Conservation (phyloP, 176 grass and related monocot genomes). For the Hsuehochloa calcarea region DNA sequence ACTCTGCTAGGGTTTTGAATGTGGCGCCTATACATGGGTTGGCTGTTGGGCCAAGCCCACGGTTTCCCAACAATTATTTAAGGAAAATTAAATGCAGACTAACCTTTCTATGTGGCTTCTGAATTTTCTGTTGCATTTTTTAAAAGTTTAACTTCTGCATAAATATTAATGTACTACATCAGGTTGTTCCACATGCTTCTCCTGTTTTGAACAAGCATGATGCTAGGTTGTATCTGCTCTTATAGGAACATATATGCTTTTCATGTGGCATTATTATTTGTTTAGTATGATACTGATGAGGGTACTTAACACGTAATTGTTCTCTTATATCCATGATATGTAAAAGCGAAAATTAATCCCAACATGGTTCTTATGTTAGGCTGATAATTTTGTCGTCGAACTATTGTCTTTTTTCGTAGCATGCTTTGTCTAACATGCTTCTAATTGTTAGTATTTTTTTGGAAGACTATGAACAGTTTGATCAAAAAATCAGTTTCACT, state of each 20-base stretch:
- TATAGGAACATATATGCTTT: background rate
- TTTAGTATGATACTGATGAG: background rate
- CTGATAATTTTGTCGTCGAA: background rate
- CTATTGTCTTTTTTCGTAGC: background rate
- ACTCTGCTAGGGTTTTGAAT: no score
- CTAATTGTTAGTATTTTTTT: background rate
- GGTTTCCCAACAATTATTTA: no score
- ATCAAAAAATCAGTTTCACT: background rate
- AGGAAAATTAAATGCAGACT: background rate
- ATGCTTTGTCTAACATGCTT: background rate
- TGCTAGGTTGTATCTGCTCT: background rate
- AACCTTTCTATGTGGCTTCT: background rate
- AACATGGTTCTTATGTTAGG: background rate
- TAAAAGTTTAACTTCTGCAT: constrained; percentile 5
- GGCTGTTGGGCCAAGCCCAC: no score
- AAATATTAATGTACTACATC: background rate
- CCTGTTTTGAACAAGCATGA: background rate
- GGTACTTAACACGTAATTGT: background rate
- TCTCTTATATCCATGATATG: background rate
- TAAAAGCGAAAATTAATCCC: background rate
- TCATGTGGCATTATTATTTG: background rate
- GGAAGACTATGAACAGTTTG: background rate
- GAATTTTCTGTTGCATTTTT: background rate
- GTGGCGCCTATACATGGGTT: no score
- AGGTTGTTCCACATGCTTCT: constrained; percentile 6